Evolutionary conservation across 345 rosid genomes (phyloP).

Genomic region (Sapria himalayana): DNA sequence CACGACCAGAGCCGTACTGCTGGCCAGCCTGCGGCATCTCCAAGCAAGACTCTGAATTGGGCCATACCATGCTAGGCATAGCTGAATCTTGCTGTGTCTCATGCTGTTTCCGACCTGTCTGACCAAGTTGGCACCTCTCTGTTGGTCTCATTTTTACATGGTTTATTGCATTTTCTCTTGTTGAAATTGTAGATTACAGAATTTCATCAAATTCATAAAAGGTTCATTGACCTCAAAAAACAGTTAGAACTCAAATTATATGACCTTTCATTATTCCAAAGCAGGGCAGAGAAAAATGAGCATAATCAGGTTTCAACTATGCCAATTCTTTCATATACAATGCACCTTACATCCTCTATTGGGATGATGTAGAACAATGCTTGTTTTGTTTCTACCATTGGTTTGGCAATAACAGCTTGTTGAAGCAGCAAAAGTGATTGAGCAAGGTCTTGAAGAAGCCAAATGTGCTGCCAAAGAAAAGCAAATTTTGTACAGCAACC

Average conservation of each 20-base stretch:
- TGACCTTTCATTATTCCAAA: constrained; percentile 72
- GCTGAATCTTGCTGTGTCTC: no score
- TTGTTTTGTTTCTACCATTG: background rate
- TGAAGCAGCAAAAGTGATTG: constrained; percentile 64
- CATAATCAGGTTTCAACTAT: constrained; percentile 60
- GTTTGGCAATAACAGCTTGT: constrained; percentile 28
- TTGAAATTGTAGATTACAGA: constrained; percentile 47
- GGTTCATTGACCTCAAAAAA: constrained; percentile 41
- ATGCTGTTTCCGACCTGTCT: no score
- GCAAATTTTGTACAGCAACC: constrained; percentile 28
- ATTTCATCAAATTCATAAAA: constrained; percentile 55
- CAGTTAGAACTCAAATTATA: constrained; percentile 74
- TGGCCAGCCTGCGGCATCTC: no score
- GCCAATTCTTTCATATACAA: constrained; percentile 3
- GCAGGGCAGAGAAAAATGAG: constrained; percentile 90
- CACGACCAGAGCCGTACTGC: no score
- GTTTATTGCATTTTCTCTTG: no score
- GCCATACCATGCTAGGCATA: no score
- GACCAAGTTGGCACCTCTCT: background rate
- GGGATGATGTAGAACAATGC: background rate
- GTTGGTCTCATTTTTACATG: no score
- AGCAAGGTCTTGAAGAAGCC: constrained; percentile 61
- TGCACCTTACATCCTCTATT: constrained; percentile 4
- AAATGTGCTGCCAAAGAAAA: constrained; percentile 43
- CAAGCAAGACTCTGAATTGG: no score